Conservation (phyloP, 306 rosid genomes). For the Casuarina glauca region DNA sequence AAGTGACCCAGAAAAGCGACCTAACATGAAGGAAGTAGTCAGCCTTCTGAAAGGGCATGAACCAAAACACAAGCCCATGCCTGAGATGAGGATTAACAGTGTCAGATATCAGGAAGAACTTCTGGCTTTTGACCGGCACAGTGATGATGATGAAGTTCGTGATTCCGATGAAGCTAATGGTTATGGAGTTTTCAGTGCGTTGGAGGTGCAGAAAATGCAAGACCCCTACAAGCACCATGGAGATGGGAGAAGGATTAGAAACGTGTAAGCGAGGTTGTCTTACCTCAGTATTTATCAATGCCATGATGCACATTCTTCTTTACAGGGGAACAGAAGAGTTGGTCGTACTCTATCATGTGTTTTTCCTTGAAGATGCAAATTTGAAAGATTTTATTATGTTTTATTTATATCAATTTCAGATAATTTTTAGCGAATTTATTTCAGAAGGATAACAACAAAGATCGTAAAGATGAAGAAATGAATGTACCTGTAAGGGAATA, state of each 20-base stretch:
- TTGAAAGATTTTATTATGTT: neutral
- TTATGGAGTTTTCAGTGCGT: constrained; percentile 77
- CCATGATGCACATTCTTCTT: neutral
- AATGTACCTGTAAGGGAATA: too few relatives aligned
- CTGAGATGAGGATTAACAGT: constrained; percentile 46
- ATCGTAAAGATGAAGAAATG: too few relatives aligned
- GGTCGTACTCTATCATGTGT: neutral
- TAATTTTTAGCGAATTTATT: too few relatives aligned
- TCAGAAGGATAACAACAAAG: too few relatives aligned
- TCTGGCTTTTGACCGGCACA: constrained; percentile 52
- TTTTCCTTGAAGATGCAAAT: neutral
- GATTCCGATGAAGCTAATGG: constrained; percentile 41
- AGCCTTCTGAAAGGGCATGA: constrained; percentile 57
- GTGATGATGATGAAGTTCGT: constrained; percentile 41
- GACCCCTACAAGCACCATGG: constrained; percentile 41
- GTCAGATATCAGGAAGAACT: constrained; percentile 43
- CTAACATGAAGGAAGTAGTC: constrained; percentile 73
- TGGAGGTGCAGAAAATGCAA: constrained; percentile 56
- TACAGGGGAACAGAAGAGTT: neutral
- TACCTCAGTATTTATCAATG: neutral
- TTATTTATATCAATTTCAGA: neutral
- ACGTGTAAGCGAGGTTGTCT: neutral
- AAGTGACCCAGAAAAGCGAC: constrained; percentile 61
- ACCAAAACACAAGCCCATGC: constrained; percentile 28
- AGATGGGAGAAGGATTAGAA: constrained; percentile 23